Conservation (phyloP, 2,329 filamentous ascomycete genomes). For the Penicillium rolfsii region DNA sequence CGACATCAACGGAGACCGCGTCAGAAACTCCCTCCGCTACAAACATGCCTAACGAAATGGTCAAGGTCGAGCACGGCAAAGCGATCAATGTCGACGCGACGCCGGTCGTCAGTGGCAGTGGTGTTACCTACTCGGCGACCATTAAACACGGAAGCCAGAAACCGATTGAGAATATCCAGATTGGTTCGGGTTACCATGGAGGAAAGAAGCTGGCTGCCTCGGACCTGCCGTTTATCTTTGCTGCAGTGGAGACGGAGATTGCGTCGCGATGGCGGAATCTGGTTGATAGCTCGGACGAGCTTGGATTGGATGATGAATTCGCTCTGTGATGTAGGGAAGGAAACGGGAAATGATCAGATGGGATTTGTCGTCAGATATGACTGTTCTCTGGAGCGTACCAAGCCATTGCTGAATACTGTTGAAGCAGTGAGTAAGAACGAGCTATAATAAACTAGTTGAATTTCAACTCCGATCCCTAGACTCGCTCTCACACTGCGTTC, state of each 20-base stretch:
- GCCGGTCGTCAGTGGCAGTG: conserved; percentile 7
- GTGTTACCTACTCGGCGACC: conserved; percentile 18
- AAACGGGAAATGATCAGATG: neutral
- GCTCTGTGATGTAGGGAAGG: neutral
- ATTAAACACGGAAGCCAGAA: conserved; percentile 14
- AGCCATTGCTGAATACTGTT: neutral
- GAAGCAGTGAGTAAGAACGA: neutral
- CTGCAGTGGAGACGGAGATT: conserved; percentile 23
- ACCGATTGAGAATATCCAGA: conserved; percentile 22
- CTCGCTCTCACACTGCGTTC: too few species aligned
- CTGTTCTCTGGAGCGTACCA: neutral
- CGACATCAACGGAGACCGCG: neutral
- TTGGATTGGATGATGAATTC: conserved; percentile 19
- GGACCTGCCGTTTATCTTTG: conserved; percentile 27
- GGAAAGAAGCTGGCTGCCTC: conserved; percentile 14
- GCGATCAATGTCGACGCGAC: conserved; percentile 7
- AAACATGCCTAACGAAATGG: neutral
- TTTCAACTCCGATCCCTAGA: too few species aligned
- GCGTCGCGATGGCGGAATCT: conserved; percentile 24
- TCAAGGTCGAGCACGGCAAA: conserved; percentile 2
- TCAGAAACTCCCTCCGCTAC: neutral
- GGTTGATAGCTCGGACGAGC: conserved; percentile 37
- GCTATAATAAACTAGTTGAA: too few species aligned
- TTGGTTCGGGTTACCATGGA: conserved; percentile 20
- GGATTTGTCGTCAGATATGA: neutral